Percentiles rank a stretch among this genome's conserved stretches.
phyloP scores from a whole-genome alignment of 768 basidiomycete species.

The Russula brevipes region DNA sequence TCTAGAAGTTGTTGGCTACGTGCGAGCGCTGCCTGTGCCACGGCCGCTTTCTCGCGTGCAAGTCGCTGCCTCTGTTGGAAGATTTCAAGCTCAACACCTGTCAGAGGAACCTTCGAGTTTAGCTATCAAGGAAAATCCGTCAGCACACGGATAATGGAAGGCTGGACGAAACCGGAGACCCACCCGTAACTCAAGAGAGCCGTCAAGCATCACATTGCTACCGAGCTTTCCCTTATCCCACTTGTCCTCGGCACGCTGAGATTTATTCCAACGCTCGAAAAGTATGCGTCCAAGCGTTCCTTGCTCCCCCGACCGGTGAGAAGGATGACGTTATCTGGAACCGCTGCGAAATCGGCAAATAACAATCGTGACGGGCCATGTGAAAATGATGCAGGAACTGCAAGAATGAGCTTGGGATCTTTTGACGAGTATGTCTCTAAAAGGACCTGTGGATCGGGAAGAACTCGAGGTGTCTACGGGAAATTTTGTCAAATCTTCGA shows the following conservation, averaged over 20 bases:
- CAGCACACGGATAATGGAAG: slow-evolving; percentile 6
- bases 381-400: slow-evolving; percentile 87
- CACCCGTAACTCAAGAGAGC: slow-evolving; percentile 61
- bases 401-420: slow-evolving; percentile 89
- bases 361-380: slow-evolving; percentile 86
- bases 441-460: slow-evolving; percentile 76
- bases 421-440: slow-evolving; percentile 78
- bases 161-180: slow-evolving; percentile 19
- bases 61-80: slow-evolving; percentile 70
- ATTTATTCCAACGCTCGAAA: slow-evolving; percentile 81
- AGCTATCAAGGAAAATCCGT: slow-evolving; percentile 45
- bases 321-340: slow-evolving; percentile 81
- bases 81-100: slow-evolving; percentile 82
- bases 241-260: slow-evolving; percentile 72
- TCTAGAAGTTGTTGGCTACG: slow-evolving; percentile 87
- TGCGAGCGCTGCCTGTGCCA: slow-evolving; percentile 76
- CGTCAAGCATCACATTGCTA: slow-evolving; percentile 76
- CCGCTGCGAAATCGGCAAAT: slow-evolving; percentile 80
- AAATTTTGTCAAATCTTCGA: background rate
- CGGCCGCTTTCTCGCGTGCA: slow-evolving; percentile 77
- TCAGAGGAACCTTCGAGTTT: slow-evolving; percentile 82
- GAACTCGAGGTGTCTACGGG: slow-evolving; percentile 82
- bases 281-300: slow-evolving; percentile 73
- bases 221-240: slow-evolving; percentile 93
- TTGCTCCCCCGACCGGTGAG: slow-evolving; percentile 77